Evolutionary conservation across 129 eudicot species (phyloP).

Genomic region (Centella asiatica): DNA sequence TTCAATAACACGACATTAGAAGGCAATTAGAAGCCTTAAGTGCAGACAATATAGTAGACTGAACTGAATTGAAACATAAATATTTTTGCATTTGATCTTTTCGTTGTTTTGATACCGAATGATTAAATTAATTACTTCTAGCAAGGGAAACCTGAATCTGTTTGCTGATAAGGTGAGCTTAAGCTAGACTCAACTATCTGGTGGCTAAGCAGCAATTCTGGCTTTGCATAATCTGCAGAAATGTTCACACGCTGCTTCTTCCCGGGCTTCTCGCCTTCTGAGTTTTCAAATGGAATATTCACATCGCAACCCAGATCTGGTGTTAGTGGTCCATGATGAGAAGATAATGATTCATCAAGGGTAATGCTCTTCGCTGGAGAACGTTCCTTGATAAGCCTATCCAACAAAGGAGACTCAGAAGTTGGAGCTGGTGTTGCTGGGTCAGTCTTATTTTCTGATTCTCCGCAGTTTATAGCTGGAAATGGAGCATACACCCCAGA

Average conservation of each 20-base stretch:
- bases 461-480: conserved; percentile 21
- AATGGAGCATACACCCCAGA: conserved; percentile 8
- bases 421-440: conserved; percentile 44
- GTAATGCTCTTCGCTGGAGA: conserved; percentile 19
- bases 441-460: conserved; percentile 35
- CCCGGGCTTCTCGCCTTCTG: conserved; percentile 26
- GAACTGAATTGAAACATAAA: too few species aligned
- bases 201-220: conserved; percentile 27
- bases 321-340: conserved; percentile 48
- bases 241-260: conserved; percentile 42
- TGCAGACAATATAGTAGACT: too few species aligned
- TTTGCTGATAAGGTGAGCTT: conserved; percentile 42
- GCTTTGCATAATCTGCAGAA: conserved; percentile 16
- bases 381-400: conserved; percentile 19
- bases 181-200: conserved; percentile 46
- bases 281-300: conserved; percentile 22
- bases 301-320: conserved; percentile 51
- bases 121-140: conserved; percentile 36
- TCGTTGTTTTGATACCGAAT: too few species aligned
- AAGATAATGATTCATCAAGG: conserved; percentile 40
- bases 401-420: conserved; percentile 28
- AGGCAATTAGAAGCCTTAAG: too few species aligned
- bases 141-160: conserved; percentile 22
- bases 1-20: too few species aligned
- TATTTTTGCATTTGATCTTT: too few species aligned